Conservation (phyloP, 2,329 filamentous ascomycete genomes). For the Fusarium pseudonygamai region DNA sequence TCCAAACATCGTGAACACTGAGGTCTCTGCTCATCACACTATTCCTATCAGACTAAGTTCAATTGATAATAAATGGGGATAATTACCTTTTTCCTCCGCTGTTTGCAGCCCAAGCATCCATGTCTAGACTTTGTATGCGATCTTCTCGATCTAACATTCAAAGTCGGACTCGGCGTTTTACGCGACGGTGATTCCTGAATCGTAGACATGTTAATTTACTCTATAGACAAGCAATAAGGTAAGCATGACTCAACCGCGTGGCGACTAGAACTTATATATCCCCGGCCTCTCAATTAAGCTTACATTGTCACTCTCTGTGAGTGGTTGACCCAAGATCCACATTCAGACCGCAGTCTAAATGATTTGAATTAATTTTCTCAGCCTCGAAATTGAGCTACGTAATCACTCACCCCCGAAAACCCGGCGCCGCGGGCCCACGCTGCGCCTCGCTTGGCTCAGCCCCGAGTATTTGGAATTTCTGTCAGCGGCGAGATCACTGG, state of each 20-base stretch:
- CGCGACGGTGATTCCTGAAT: not conserved
- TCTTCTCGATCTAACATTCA: slow-evolving; percentile 18
- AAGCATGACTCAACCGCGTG: not conserved
- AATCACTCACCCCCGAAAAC: not conserved
- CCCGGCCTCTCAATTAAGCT: not conserved
- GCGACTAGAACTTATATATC: not conserved
- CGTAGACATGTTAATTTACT: not conserved
- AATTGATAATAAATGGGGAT: rapidly evolving
- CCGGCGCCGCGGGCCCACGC: not conserved
- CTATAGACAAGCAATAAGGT: not conserved
- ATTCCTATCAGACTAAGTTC: not conserved
- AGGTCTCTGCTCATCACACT: slow-evolving; percentile 34
- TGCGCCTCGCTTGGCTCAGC: slow-evolving; percentile 20
- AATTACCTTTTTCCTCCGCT: slow-evolving; percentile 35
- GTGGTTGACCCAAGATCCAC: not conserved
- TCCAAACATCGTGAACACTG: slow-evolving; percentile 29
- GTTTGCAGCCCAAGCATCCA: slow-evolving; percentile 37
- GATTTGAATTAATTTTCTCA: slow-evolving; percentile 14
- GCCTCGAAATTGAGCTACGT: slow-evolving; percentile 1
- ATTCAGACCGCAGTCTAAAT: slow-evolving; percentile 4
- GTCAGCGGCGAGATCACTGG: not conserved
- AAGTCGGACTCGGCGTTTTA: not conserved
- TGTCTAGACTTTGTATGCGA: slow-evolving; percentile 38
- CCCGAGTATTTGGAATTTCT: slow-evolving; percentile 17
- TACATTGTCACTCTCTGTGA: not conserved